Evolutionary conservation across 1,139 yeast species (phyloP).

Genomic region (Candida tetrigidarum): DNA sequence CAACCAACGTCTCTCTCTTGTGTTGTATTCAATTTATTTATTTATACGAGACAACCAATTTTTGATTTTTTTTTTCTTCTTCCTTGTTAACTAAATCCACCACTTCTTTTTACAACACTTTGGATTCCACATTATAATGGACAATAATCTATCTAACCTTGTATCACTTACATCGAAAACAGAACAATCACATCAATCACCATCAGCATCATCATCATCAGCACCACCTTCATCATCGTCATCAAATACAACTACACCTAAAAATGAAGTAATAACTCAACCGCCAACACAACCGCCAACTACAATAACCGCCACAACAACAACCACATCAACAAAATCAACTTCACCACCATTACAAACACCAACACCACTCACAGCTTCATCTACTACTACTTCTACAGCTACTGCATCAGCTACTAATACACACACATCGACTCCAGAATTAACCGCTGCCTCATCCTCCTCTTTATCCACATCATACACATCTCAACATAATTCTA

Average conservation of each 20-base stretch:
- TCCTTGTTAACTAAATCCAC: too few species aligned
- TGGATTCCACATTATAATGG: not conserved
- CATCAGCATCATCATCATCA: not conserved
- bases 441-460: not conserved
- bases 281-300: not conserved
- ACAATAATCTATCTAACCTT: slow-evolving; percentile 1
- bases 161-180: not conserved
- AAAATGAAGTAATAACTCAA: not conserved
- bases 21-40: too few species aligned
- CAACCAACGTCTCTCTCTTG: too few species aligned
- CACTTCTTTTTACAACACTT: not conserved
- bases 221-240: not conserved
- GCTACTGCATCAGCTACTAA: too few species aligned
- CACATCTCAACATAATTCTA: not conserved
- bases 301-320: not conserved
- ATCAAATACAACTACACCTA: not conserved
- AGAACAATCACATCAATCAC: not conserved
- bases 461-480: not conserved
- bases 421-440: not conserved
- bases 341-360: not conserved
- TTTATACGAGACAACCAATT: too few species aligned
- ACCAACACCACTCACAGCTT: not conserved
- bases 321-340: slow-evolving; percentile 1
- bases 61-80: too few species aligned
- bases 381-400: not conserved